Conservation (phyloP, 2,329 filamentous ascomycete genomes). For the Coniochaeta pulveracea region DNA sequence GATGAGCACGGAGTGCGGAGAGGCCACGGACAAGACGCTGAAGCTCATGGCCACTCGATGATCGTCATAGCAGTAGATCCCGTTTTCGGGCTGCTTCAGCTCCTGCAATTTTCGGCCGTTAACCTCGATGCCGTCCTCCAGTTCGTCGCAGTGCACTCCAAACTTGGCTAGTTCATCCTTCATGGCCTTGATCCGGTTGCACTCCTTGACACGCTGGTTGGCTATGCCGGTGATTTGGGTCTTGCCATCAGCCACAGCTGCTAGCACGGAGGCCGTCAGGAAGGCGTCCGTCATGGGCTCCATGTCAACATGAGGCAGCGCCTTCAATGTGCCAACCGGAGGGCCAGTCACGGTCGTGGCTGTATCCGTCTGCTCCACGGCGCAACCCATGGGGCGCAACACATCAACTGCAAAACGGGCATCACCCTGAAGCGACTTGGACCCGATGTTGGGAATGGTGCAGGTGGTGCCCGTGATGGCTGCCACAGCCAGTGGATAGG, state of each 20-base stretch:
- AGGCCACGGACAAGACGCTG: conserved; percentile 69
- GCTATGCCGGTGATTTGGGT: conserved; percentile 91
- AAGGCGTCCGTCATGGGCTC: conserved; percentile 99
- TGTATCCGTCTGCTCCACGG: conserved; percentile 68
- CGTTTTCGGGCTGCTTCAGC: conserved; percentile 44
- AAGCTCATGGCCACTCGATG: conserved; percentile 98
- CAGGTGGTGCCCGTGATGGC: conserved; percentile 94
- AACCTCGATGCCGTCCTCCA: conserved; percentile 87
- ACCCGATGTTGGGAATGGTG: conserved; percentile 93
- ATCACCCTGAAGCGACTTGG: conserved; percentile 84
- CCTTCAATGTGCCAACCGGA: conserved; percentile 57
- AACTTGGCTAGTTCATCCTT: conserved; percentile 90
- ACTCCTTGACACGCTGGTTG: conserved; percentile 96
- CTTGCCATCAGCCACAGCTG: conserved; percentile 72
- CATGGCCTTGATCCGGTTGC: conserved; percentile 94
- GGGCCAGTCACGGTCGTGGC: conserved; percentile 93
- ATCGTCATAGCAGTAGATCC: conserved; percentile 90
- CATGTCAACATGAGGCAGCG: conserved; percentile 83
- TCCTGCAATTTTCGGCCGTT: conserved; percentile 36
- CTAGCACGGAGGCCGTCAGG: conserved; percentile 85
- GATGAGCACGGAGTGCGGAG: conserved; percentile 62
- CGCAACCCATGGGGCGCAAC: conserved; percentile 85
- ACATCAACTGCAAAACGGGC: conserved; percentile 89
- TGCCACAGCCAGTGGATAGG: conserved; percentile 86
- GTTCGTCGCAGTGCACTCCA: conserved; percentile 72